Conservation (phyloP, 768 basidiomycete genomes). For the Rhizopogon vinicolor region DNA sequence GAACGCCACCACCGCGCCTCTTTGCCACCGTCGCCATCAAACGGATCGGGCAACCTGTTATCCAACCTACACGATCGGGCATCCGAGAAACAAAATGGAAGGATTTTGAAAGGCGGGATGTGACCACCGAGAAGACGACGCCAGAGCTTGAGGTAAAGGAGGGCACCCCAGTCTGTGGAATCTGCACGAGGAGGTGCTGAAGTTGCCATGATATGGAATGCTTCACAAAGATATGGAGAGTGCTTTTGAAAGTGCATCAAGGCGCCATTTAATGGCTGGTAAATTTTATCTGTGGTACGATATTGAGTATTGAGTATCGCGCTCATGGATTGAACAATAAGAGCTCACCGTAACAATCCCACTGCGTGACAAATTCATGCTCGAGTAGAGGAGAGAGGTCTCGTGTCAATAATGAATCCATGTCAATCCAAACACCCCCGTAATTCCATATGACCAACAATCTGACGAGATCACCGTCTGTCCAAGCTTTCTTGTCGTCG, state of each 20-base stretch:
- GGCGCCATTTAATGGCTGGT: slow-evolving; percentile 85
- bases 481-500: slow-evolving; percentile 81
- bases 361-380: slow-evolving; percentile 96
- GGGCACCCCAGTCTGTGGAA: slow-evolving; percentile 92
- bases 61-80: slow-evolving; percentile 88
- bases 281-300: slow-evolving; percentile 54
- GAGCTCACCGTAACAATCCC: slow-evolving; percentile 92
- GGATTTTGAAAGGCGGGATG: slow-evolving; percentile 82
- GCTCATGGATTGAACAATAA: not conserved
- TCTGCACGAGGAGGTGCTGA: slow-evolving; percentile 67
- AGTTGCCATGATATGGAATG: slow-evolving; percentile 85
- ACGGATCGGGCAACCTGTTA: slow-evolving; percentile 92
- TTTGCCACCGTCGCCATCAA: slow-evolving; percentile 25
- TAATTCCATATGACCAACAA: slow-evolving; percentile 83
- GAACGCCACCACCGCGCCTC: slow-evolving; percentile 3
- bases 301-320: not conserved
- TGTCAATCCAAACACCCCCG: slow-evolving; percentile 96
- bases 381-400: slow-evolving; percentile 84
- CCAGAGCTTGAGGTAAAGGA: slow-evolving; percentile 89
- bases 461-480: slow-evolving; percentile 92
- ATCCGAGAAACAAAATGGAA: slow-evolving; percentile 96
- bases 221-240: slow-evolving; percentile 96
- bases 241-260: slow-evolving; percentile 88
- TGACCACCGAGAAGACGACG: slow-evolving; percentile 70
- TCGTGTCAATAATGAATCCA: slow-evolving; percentile 91